Evolutionary conservation across 2,329 filamentous ascomycete genomes (phyloP).

Genomic region (Myrmaecium sp.): DNA sequence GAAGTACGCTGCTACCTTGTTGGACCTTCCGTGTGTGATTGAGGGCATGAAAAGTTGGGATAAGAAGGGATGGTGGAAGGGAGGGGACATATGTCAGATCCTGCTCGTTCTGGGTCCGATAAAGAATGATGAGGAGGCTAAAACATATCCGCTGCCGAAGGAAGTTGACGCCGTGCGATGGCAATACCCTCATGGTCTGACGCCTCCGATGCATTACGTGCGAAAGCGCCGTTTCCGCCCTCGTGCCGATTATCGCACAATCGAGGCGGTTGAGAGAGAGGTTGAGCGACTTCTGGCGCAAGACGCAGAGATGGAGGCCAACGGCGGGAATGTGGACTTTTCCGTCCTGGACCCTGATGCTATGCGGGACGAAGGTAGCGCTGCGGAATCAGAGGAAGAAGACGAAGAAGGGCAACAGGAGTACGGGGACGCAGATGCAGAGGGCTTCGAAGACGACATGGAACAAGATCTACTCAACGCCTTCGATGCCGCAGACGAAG

Average conservation of each 20-base stretch:
- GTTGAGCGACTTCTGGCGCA: slow-evolving; percentile 57
- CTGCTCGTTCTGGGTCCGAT: slow-evolving; percentile 59
- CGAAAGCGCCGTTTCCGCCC: slow-evolving; percentile 71
- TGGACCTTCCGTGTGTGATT: slow-evolving; percentile 73
- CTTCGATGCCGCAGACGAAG: slow-evolving; percentile 11
- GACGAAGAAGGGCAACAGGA: slow-evolving; percentile 24
- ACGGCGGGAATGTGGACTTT: slow-evolving; percentile 39
- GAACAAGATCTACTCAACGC: slow-evolving; percentile 12
- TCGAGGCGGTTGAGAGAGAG: slow-evolving; percentile 67
- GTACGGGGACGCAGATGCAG: slow-evolving; percentile 15
- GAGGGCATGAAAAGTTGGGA: slow-evolving; percentile 93
- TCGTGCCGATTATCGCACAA: slow-evolving; percentile 64
- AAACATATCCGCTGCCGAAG: slow-evolving; percentile 43
- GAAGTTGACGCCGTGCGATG: slow-evolving; percentile 53
- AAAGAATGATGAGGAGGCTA: slow-evolving; percentile 34
- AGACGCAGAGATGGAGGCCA: slow-evolving; percentile 41
- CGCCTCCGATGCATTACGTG: slow-evolving; percentile 75
- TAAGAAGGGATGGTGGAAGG: slow-evolving; percentile 73
- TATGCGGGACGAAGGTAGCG: slow-evolving; percentile 13
- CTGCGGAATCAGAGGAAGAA: slow-evolving; percentile 25
- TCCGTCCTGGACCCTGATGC: slow-evolving; percentile 9
- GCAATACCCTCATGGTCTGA: slow-evolving; percentile 70
- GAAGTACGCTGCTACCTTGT: slow-evolving; percentile 59
- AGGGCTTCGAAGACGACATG: slow-evolving; percentile 6
- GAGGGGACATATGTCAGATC: slow-evolving; percentile 80